A percentile compares a stretch with the other conserved stretches of the same genome.
Evolutionary conservation across 768 basidiomycete species (phyloP).

Genomic region (Ramaria sp.): DNA sequence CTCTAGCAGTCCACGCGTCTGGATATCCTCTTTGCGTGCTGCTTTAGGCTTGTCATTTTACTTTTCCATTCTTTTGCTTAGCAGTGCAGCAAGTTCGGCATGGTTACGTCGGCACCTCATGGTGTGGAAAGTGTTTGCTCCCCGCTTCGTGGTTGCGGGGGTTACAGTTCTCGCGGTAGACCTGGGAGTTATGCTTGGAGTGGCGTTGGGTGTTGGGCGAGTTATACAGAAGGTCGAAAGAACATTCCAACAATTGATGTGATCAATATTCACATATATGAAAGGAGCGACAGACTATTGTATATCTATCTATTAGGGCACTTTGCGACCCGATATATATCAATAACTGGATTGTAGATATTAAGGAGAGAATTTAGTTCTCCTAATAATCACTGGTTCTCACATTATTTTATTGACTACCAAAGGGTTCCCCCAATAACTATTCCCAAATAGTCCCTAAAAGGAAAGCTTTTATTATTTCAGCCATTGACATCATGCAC

Average conservation of each 20-base stretch:
- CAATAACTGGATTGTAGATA: no score
- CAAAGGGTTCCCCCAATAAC: no score
- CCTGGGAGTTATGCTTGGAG: slow-evolving; percentile 48
- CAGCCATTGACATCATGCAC: no score
- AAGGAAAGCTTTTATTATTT: no score
- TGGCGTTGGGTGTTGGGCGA: slow-evolving; percentile 45
- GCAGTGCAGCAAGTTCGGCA: slow-evolving; percentile 62
- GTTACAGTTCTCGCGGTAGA: slow-evolving; percentile 61
- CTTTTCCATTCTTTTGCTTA: slow-evolving; percentile 51
- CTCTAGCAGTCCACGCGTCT: neutral
- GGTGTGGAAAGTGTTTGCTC: slow-evolving; percentile 99
- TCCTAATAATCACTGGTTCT: no score
- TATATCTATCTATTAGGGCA: no score
- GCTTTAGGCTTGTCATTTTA: slow-evolving; percentile 61
- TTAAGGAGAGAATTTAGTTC: no score
- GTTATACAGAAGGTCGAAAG: slow-evolving; percentile 17
- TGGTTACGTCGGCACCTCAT: slow-evolving; percentile 77
- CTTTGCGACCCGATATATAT: no score
- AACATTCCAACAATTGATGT: neutral
- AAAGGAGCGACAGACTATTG: no score
- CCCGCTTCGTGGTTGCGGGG: slow-evolving; percentile 79
- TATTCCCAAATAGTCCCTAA: no score
- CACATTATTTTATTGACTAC: no score
- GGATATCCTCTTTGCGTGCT: slow-evolving; percentile 27
- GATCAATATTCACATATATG: neutral